Evolutionary conservation across 2,329 filamentous ascomycete species (phyloP).

Genomic region (Claviceps quebecensis): DNA sequence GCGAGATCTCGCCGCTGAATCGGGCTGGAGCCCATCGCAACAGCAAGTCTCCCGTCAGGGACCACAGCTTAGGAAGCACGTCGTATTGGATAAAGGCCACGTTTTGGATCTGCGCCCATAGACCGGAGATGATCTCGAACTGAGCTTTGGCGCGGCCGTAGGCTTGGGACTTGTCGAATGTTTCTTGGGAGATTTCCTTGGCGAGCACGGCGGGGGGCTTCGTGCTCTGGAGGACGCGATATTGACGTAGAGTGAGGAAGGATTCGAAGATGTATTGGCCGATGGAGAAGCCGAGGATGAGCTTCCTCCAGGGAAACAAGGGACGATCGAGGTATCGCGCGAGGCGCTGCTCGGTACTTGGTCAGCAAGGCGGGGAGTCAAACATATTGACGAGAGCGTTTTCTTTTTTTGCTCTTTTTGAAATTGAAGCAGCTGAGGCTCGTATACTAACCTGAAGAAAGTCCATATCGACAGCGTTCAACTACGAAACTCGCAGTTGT

Average conservation of each 20-base stretch:
- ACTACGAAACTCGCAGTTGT: neutral
- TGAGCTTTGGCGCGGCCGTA: constrained; percentile 94
- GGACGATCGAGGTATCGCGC: constrained; percentile 80
- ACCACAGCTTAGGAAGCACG: constrained; percentile 82
- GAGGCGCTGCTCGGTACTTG: constrained; percentile 40
- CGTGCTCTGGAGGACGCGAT: constrained; percentile 66
- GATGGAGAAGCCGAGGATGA: constrained; percentile 88
- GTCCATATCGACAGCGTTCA: constrained; percentile 23
- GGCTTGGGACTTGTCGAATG: constrained; percentile 89
- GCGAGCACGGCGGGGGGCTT: constrained; percentile 75
- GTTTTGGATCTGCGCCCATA: constrained; percentile 81
- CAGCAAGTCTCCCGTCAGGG: constrained; percentile 61
- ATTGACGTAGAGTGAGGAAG: constrained; percentile 80
- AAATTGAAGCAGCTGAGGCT: too few species aligned
- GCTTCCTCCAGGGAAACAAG: constrained; percentile 91
- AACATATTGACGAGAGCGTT: neutral
- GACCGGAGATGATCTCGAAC: constrained; percentile 66
- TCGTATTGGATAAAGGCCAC: constrained; percentile 82
- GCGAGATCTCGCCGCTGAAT: constrained; percentile 84
- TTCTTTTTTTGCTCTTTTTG: too few species aligned
- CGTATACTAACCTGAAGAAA: constrained; percentile 27
- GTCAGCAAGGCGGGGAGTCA: neutral
- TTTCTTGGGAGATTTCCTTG: constrained; percentile 76
- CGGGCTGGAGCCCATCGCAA: constrained; percentile 58
- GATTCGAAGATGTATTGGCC: constrained; percentile 85